Conservation (phyloP, 140 eudicot genomes). For the Flaveria floridana region DNA sequence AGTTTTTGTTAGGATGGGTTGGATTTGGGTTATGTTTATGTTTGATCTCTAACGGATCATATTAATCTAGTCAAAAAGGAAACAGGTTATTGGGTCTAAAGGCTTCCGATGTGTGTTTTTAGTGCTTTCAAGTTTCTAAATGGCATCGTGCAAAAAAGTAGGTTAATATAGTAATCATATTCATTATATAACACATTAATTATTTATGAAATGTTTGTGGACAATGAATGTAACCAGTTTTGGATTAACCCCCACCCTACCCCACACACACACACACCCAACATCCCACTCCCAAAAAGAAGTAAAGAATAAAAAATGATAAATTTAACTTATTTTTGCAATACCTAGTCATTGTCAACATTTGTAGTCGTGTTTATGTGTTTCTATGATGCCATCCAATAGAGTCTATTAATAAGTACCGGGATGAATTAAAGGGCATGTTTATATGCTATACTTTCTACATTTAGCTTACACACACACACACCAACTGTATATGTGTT, state of each 20-base stretch:
- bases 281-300: no score
- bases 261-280: no score
- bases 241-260: no score
- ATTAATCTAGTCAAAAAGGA: neutral
- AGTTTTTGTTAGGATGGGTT: conserved; percentile 2
- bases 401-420: neutral
- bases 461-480: neutral
- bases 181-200: neutral
- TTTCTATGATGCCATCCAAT: neutral
- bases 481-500: neutral
- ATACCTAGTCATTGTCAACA: neutral
- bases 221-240: neutral
- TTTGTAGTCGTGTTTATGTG: conserved; percentile 2
- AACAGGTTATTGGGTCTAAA: neutral
- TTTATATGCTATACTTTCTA: neutral
- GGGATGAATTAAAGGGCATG: neutral
- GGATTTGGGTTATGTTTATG: neutral
- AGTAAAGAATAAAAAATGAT: neutral
- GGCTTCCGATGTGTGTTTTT: neutral
- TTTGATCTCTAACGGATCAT: neutral
- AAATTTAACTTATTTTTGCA: neutral
- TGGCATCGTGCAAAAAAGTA: neutral
- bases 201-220: neutral
- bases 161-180: neutral
- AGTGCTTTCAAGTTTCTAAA: neutral